These are phyloP conservation scores for Phellinidium pouzarii DNA, from an alignment of 1,284 basidiomycete genomes.

Conservation along the genomic window DNA sequence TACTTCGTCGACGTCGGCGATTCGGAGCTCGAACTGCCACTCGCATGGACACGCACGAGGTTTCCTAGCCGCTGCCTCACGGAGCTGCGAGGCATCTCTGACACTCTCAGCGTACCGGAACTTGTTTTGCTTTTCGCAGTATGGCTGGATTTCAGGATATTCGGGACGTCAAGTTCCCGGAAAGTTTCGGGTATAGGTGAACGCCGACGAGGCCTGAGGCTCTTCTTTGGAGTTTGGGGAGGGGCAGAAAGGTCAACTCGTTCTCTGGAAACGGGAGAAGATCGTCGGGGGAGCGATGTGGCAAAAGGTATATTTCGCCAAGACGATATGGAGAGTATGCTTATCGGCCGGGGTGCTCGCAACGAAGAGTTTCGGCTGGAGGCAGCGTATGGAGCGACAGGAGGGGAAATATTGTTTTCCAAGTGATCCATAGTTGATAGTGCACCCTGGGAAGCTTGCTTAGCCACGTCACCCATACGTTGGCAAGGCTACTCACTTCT, in stretches of 20 bases:
- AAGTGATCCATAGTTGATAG: neutral
- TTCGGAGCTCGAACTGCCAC: neutral
- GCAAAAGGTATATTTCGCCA: constrained; percentile 16
- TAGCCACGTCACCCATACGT: constrained; percentile 1
- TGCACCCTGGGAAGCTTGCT: neutral
- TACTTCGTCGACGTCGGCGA: constrained; percentile 6
- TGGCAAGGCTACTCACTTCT: constrained; percentile 17
- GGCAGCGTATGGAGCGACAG: neutral
- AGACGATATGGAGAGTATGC: constrained; percentile 12
- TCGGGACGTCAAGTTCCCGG: neutral
- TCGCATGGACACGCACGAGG: constrained; percentile 6
- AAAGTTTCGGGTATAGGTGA: constrained; percentile 16
- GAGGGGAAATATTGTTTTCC: neutral
- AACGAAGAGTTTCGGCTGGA: constrained; percentile 6
- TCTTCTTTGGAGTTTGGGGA: constrained; percentile 2
- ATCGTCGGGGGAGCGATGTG: constrained; percentile 9
- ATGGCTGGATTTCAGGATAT: neutral
- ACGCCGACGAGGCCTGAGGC: constrained; percentile 6
- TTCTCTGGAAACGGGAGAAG: neutral
- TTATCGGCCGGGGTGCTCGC: constrained; percentile 11
- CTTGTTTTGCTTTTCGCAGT: constrained; percentile 11
- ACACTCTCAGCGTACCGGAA: constrained; percentile 5
- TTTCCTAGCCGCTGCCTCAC: constrained; percentile 11
- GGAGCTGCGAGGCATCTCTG: constrained; percentile 8
- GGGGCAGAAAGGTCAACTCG: constrained; percentile 13